A percentile compares a stretch with the other conserved stretches of the same genome.
These are phyloP conservation scores for Fusarium denticulatum DNA, from an alignment of 2,329 filamentous ascomycete species.

Conservation along the genomic window DNA sequence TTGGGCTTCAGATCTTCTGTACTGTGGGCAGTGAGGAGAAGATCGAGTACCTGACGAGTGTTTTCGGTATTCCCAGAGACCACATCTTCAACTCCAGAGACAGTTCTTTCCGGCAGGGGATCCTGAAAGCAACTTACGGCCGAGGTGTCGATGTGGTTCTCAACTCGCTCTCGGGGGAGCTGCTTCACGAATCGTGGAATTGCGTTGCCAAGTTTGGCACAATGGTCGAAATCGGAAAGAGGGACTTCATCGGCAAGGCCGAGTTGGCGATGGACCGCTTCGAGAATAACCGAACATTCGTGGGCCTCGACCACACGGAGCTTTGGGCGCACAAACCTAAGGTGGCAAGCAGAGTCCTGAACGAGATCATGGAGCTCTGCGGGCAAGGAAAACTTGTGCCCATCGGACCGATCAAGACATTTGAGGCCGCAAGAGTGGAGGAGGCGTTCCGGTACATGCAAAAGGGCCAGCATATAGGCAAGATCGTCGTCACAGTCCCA, in stretches of 20 bases:
- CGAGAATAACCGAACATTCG: constrained; percentile 46
- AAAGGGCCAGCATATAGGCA: constrained; percentile 54
- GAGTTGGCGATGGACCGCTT: constrained; percentile 55
- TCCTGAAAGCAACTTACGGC: constrained; percentile 42
- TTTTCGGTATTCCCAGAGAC: constrained; percentile 45
- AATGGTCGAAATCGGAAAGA: not conserved
- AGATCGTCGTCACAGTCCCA: constrained; percentile 49
- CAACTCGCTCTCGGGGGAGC: constrained; percentile 54
- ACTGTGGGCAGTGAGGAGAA: constrained; percentile 53
- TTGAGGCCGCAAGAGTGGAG: not conserved
- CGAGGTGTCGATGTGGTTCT: constrained; percentile 52
- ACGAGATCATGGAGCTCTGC: constrained; percentile 3
- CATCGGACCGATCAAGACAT: constrained; percentile 20
- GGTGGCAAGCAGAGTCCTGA: not conserved
- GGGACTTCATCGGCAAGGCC: not conserved
- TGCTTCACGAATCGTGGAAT: constrained; percentile 35
- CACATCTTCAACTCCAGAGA: constrained; percentile 50
- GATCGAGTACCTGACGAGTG: constrained; percentile 43
- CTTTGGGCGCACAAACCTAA: constrained; percentile 18
- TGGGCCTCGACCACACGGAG: constrained; percentile 47
- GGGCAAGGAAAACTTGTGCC: constrained; percentile 29
- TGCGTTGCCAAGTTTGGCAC: not conserved
- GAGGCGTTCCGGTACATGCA: constrained; percentile 56
- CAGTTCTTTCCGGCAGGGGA: constrained; percentile 43
- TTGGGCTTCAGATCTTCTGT: not conserved